Evolutionary conservation across 768 basidiomycete species (phyloP).

Genomic region (Strobilomyces confusus): DNA sequence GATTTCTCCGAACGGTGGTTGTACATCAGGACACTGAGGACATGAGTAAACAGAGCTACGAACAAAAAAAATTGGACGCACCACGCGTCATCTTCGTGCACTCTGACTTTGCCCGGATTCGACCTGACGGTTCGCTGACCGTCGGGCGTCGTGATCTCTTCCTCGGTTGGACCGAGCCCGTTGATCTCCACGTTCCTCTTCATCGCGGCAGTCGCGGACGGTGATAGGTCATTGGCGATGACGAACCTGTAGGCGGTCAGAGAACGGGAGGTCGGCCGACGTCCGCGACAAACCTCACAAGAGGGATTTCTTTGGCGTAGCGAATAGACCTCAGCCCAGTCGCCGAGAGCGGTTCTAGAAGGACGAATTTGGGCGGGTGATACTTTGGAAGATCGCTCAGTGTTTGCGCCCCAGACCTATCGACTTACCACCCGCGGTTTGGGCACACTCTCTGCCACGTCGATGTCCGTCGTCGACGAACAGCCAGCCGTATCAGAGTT

Average conservation of each 20-base stretch:
- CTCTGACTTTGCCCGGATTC: conserved; percentile 54
- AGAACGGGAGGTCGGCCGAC: conserved; percentile 1
- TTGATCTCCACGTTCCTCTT: conserved; percentile 81
- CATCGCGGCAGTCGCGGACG: conserved; percentile 82
- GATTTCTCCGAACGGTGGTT: conserved; percentile 67
- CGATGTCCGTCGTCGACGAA: neutral
- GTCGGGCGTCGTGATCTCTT: conserved; percentile 14
- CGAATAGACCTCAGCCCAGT: conserved; percentile 95
- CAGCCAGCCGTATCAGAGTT: neutral
- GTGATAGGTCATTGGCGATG: conserved; percentile 90
- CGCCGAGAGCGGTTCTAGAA: conserved; percentile 92
- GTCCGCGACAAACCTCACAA: conserved; percentile 61
- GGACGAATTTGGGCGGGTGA: conserved; percentile 61
- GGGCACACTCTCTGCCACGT: neutral
- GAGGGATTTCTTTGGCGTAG: conserved; percentile 95
- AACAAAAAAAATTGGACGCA: conserved; percentile 32
- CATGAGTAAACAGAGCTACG: neutral
- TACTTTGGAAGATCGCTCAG: conserved; percentile 34
- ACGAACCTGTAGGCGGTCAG: conserved; percentile 67
- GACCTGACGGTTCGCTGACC: conserved; percentile 11
- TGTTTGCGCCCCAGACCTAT: neutral
- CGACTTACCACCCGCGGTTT: conserved; percentile 25
- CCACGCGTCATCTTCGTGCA: conserved; percentile 96
- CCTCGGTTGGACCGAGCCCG: conserved; percentile 46
- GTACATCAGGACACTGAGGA: conserved; percentile 80